Base-by-base conservation (phyloP, 192 early-diverging fungal genomes). In the Backusella parvicylindrica region DNA sequence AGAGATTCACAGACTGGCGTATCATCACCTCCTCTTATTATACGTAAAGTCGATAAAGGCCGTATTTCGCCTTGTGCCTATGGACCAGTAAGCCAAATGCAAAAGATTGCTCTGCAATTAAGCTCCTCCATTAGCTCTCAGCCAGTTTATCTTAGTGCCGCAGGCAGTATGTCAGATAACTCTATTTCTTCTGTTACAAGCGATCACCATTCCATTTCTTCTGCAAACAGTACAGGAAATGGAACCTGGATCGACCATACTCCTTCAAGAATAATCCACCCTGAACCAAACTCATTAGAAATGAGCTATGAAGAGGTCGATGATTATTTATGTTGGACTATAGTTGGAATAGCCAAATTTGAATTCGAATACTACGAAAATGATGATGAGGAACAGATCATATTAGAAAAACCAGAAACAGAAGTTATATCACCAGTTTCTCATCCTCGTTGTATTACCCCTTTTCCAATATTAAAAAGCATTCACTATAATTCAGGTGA, bases 31-130 rank as follows among this genome's bases (percentile, higher is more conserved):
- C 86, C 86, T 13, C 82, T 93, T 79, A 85, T 94, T 36, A 90
- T 94, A 64, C 89, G 89, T 83, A 93, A 93, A 80, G 93, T 95
- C n/a, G 93, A 95, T 75, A 91, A 91, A 65, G 91, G 92, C 4
- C 87, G 90, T 0, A 89, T 93, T 64, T 85, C 89, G 13, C 81
- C 87, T 66, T 81, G 86, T 71, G 91, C 91, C 3, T 82, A 82
- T 72, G 91, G 91, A 3, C 92, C 92, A 6, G 91, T 95, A 64
- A 92, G 93, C 74, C 93, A 95, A 82, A 93, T 95, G 93, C 93
- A 95, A 79, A 95, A 95, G 80, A 81, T 95, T 38, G 92, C 93
- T 36, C 81, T 94, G 33, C 82, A 85, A 81, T 74, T 80, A 1
- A 78, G 74, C 7, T 75, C 84, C 28, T 78, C 84, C 1, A 68